phyloP scores from a whole-genome alignment of 2,329 filamentous ascomycete genomes.

The Cytospora piceicola region DNA sequence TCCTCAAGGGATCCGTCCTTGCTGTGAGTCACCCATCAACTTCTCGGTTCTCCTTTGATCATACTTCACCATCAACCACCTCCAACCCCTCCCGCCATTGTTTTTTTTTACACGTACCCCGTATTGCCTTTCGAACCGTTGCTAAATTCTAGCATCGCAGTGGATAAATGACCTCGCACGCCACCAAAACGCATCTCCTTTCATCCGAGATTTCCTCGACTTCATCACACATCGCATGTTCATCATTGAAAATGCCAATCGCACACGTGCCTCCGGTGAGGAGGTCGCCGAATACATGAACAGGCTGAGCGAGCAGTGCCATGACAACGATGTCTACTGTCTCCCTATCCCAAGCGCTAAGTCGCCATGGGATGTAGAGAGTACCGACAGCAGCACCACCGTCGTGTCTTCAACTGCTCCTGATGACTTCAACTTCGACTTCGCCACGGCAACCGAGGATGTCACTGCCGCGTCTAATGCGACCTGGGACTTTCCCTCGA shows the following conservation, averaged over 20 bases:
- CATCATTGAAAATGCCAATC: constrained; percentile 27
- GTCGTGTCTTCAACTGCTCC: constrained; percentile 13
- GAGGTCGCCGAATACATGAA: constrained; percentile 29
- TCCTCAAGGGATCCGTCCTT: constrained; percentile 30
- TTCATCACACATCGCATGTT: constrained; percentile 32
- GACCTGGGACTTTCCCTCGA: constrained; percentile 23
- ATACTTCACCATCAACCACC: not conserved
- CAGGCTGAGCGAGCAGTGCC: constrained; percentile 24
- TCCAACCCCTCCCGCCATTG: not conserved
- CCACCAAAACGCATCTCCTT: constrained; percentile 29
- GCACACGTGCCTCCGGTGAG: constrained; percentile 29
- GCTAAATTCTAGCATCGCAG: constrained; percentile 2
- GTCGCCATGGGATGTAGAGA: constrained; percentile 20
- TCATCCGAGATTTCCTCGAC: constrained; percentile 31
- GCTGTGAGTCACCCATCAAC: constrained; percentile 17
- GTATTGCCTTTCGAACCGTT: not conserved
- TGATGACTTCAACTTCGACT: constrained; percentile 24
- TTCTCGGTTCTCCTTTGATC: not conserved
- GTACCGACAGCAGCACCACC: constrained; percentile 16
- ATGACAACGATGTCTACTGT: constrained; percentile 28
- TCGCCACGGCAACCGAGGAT: constrained; percentile 14
- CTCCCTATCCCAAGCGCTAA: constrained; percentile 7
- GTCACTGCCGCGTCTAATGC: constrained; percentile 10
- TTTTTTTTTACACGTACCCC: not conserved
- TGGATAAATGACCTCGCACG: constrained; percentile 30